Evolutionary conservation across 2,329 filamentous ascomycete species (phyloP).

Genomic region (Fusarium chuoi): DNA sequence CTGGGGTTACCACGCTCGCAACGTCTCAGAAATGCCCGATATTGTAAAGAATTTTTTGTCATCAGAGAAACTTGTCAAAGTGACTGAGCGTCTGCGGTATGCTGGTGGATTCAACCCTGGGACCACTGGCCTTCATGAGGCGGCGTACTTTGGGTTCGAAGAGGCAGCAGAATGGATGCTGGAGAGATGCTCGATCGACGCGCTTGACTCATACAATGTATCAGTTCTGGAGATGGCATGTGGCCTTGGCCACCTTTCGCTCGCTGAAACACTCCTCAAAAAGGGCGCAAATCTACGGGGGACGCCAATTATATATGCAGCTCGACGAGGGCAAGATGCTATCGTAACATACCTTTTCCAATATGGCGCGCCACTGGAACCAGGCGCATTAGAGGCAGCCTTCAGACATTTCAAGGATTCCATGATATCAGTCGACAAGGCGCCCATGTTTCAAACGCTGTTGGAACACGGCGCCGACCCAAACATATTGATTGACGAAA

Average conservation of each 20-base stretch:
- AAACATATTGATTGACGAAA: neutral
- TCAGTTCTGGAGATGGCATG: neutral
- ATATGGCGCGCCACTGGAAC: neutral
- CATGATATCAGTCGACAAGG: neutral
- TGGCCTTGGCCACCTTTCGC: neutral
- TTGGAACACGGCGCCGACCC: neutral
- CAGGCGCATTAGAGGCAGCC: neutral
- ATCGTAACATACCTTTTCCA: neutral
- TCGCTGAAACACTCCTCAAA: neutral
- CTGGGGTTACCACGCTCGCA: neutral
- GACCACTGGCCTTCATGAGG: slow-evolving; percentile 8
- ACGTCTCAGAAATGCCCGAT: neutral
- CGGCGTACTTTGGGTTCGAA: neutral
- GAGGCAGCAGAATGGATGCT: neutral
- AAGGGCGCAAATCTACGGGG: neutral
- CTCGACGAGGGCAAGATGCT: neutral
- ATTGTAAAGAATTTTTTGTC: neutral
- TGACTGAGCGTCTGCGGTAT: neutral
- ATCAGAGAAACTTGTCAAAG: neutral
- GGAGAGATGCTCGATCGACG: neutral
- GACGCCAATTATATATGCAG: neutral
- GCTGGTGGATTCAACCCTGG: neutral
- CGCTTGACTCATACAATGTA: neutral
- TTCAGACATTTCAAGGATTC: neutral
- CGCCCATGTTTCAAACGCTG: neutral